A percentile compares a stretch with the other conserved stretches of the same genome.
Conservation (phyloP, 2,329 filamentous ascomycete species). For the Cytospora leucostoma region DNA sequence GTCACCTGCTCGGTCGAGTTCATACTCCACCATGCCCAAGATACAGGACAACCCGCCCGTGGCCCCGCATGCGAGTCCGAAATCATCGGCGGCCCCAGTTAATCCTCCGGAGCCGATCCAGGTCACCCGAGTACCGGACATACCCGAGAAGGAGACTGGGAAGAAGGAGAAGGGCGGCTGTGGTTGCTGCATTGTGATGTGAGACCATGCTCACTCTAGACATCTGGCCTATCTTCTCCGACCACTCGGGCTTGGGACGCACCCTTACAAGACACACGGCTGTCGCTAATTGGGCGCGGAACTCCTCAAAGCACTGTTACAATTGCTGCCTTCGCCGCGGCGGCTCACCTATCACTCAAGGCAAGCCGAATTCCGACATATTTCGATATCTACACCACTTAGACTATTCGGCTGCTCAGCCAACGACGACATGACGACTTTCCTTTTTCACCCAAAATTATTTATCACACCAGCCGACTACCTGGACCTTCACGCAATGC, state of each 20-base stretch:
- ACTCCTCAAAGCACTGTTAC: neutral
- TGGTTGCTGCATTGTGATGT: conserved; percentile 77
- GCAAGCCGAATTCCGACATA: neutral
- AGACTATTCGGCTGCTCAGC: conserved; percentile 24
- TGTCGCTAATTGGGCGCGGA: neutral
- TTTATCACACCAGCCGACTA: conserved; percentile 12
- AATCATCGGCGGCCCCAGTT: conserved; percentile 46
- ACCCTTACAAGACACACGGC: neutral
- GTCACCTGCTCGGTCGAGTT: conserved; percentile 47
- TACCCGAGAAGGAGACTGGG: conserved; percentile 51
- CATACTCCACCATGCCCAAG: conserved; percentile 66
- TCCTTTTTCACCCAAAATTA: conserved; percentile 12
- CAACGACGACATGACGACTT: conserved; percentile 25
- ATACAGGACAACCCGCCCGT: conserved; percentile 49
- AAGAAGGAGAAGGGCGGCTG: conserved; percentile 61
- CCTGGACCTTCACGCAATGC: conserved; percentile 14
- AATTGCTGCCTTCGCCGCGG: neutral
- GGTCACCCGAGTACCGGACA: conserved; percentile 53
- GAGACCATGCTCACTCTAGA: conserved; percentile 35
- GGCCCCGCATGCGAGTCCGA: conserved; percentile 48
- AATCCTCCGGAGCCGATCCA: conserved; percentile 33
- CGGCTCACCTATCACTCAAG: neutral
- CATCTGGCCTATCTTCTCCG: neutral
- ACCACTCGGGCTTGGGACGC: too few relatives aligned
- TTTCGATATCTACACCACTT: conserved; percentile 15